phyloP scores from a whole-genome alignment of 75 land plant genomes.

The Sequoia sempervirens region DNA sequence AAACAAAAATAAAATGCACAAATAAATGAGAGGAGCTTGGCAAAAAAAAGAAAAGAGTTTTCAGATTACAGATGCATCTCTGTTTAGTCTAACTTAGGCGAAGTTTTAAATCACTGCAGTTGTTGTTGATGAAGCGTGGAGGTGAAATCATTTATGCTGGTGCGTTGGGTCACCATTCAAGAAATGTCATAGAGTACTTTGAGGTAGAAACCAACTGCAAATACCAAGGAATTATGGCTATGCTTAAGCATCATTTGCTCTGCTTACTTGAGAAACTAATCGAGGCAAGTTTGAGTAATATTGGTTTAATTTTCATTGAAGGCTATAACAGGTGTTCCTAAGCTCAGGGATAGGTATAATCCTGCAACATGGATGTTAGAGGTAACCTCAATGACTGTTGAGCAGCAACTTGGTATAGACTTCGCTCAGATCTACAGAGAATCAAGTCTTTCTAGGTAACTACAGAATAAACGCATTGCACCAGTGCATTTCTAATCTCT shows the following conservation, averaged over 20 bases:
- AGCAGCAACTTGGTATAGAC: neutral
- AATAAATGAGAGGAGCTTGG: neutral
- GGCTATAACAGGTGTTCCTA: constrained; percentile 22
- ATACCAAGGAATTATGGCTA: neutral
- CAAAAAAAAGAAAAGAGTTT: neutral
- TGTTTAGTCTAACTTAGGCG: neutral
- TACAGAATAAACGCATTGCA: neutral
- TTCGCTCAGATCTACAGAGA: neutral
- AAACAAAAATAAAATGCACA: too few relatives aligned
- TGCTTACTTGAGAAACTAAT: neutral
- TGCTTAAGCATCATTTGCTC: neutral
- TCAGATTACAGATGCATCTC: neutral
- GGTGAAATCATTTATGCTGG: too few relatives aligned
- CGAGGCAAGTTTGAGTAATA: neutral
- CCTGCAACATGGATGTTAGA: constrained; percentile 13
- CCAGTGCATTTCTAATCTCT: neutral
- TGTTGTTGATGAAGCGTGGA: too few relatives aligned
- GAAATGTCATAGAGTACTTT: too few relatives aligned
- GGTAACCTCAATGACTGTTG: neutral
- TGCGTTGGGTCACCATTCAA: too few relatives aligned
- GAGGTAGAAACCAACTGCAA: neutral
- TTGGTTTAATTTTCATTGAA: neutral
- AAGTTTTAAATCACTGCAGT: neutral
- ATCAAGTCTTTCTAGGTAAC: neutral
- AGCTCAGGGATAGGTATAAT: constrained; percentile 27